phyloP scores from a whole-genome alignment of 1,284 basidiomycete genomes.

The Irpex rosettiformis region DNA sequence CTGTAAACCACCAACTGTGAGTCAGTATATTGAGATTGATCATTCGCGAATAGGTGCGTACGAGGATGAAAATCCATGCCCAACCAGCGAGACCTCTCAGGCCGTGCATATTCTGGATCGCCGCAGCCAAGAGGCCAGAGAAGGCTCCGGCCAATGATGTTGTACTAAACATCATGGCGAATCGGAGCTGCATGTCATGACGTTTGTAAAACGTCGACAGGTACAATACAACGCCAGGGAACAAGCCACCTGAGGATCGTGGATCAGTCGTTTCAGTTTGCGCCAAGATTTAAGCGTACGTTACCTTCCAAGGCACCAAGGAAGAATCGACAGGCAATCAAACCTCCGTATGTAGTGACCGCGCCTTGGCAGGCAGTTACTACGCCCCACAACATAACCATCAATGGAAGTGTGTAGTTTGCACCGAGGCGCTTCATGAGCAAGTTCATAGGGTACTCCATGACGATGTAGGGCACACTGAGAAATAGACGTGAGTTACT shows the following conservation, averaged over 20 bases:
- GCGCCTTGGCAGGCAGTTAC: slow-evolving; percentile 19
- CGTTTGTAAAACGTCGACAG: slow-evolving; percentile 24
- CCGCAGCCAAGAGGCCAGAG: slow-evolving; percentile 19
- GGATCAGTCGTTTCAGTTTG: no score
- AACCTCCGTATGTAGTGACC: slow-evolving; percentile 21
- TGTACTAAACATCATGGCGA: slow-evolving; percentile 9
- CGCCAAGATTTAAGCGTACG: no score
- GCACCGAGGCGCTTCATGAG: slow-evolving; percentile 11
- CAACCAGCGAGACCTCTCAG: slow-evolving; percentile 19
- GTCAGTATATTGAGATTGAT: background rate
- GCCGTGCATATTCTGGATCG: slow-evolving; percentile 21
- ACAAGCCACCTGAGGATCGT: slow-evolving; percentile 14
- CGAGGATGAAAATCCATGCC: slow-evolving; percentile 28
- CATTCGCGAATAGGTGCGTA: background rate
- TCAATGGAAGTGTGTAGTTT: slow-evolving; percentile 13
- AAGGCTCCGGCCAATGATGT: slow-evolving; percentile 5
- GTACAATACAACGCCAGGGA: slow-evolving; percentile 24
- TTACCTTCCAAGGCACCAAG: slow-evolving; percentile 26
- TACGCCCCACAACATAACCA: slow-evolving; percentile 23
- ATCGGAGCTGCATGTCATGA: slow-evolving; percentile 22
- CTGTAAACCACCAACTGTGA: background rate
- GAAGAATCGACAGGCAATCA: slow-evolving; percentile 27
- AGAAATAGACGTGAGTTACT: background rate
- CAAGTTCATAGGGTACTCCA: slow-evolving; percentile 1
- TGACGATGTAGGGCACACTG: background rate